Percentiles rank a stretch among this genome's conserved stretches.
Evolutionary conservation across 1,139 yeast species (phyloP).

Genomic region (Suhomyces bolitotheri): DNA sequence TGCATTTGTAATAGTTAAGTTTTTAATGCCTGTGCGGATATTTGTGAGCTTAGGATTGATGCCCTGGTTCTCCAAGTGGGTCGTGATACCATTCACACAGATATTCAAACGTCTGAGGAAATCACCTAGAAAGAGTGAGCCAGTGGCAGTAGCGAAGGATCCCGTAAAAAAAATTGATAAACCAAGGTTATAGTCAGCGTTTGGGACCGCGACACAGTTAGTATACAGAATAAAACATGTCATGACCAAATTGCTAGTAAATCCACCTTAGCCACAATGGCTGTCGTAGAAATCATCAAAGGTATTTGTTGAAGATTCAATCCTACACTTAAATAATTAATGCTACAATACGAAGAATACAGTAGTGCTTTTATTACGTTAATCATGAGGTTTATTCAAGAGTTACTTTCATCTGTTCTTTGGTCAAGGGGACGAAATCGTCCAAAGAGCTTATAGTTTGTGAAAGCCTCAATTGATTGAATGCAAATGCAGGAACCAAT

Average conservation of each 20-base stretch:
- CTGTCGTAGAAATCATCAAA: no score
- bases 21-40: constrained; percentile 59
- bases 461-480: constrained; percentile 29
- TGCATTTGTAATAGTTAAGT: constrained; percentile 78
- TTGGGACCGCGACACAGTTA: no score
- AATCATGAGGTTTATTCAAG: constrained; percentile 27
- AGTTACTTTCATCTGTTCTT: constrained; percentile 37
- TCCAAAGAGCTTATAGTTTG: constrained; percentile 26
- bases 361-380: constrained; percentile 9
- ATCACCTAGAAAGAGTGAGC: constrained; percentile 11
- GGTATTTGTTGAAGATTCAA: no score
- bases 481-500: constrained; percentile 45
- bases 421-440: constrained; percentile 37
- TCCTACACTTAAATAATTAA: no score
- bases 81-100: constrained; percentile 54
- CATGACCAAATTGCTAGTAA: no score
- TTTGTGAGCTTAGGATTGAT: constrained; percentile 57
- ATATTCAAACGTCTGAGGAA: constrained; percentile 34
- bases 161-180: constrained; percentile 26
- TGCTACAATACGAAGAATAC: no score
- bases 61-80: constrained; percentile 66
- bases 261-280: no score
- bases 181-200: constrained; percentile 33
- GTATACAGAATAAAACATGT: no score
- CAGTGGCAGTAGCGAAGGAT: neutral